Base-by-base conservation (phyloP, 1,139 yeast genomes). In the Tardiomyces blankii region DNA sequence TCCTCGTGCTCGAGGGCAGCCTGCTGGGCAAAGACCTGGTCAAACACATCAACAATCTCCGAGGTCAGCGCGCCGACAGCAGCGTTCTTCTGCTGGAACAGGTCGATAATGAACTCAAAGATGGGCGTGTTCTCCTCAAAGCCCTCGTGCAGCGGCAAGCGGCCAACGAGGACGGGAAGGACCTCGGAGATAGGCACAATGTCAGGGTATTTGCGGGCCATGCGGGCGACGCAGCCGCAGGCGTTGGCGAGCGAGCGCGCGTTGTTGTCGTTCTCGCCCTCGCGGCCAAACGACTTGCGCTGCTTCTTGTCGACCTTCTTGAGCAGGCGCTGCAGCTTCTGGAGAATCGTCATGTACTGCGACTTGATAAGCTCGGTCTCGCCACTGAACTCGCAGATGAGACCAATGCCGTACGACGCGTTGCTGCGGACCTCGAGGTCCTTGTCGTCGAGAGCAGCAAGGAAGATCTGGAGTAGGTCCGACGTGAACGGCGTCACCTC, bases 331-430 rank as follows among this genome's bases (percentile, higher is more conserved):
- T 87, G 88, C 60, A 91, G 74, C 50, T 84, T 78, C 63, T 78
- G 78, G 60, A 93, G 74, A 48, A 89, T 77, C 43, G 77, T 73
- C 53, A 79, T 81, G 68, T 81, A 89, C 42, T 77, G 70, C 25
- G 80, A 64, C 40, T 82, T 69, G 54, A 82, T 74, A 52, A 69
- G 67, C 21, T 72, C 60, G 32, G 70, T 51, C 40, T 58, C 56
- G 19, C 58, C 56, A 47, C 86, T 73, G 66, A 70, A 66, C 66
- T 79, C 82, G 53, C 88, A 72, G 50, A 88, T 68, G 53, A 88
- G 69, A 54, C 98, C 99, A 54, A 86, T 78, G 72, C 97, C 98
- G 62, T 87, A 91, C 16, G 97, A 96, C 47, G 97, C 93, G 59
- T 88, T 86, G 56, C 96, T 91, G 68, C 91, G 82, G 48, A 88